Percentiles rank a stretch among this genome's conserved stretches.
Conservation (phyloP, 192 early-diverging fungal genomes). For the Chytriomyces hyalinus region DNA sequence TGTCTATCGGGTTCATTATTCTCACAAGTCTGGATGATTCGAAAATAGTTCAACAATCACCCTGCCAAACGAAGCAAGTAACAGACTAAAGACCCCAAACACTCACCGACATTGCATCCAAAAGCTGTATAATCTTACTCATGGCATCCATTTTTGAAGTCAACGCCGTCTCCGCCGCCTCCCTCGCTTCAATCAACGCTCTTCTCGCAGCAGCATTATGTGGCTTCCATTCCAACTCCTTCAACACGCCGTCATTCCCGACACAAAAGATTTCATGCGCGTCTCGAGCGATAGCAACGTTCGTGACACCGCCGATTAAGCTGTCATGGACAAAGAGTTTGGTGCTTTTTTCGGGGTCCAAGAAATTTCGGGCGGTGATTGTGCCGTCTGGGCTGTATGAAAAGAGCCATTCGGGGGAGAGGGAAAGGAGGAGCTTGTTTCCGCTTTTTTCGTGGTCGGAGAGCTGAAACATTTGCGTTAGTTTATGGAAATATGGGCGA, state of each 20-base stretch:
- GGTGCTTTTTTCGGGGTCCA: slow-evolving; percentile 55
- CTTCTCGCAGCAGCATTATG: slow-evolving; percentile 44
- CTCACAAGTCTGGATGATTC: background rate
- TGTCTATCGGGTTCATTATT: background rate
- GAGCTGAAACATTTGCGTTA: slow-evolving; percentile 31
- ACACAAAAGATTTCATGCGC: slow-evolving; percentile 41
- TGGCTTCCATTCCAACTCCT: slow-evolving; percentile 56
- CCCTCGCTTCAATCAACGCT: slow-evolving; percentile 47
- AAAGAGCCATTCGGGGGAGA: slow-evolving; percentile 52
- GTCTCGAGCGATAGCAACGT: slow-evolving; percentile 45
- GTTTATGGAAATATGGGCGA: background rate
- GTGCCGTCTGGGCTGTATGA: slow-evolving; percentile 51
- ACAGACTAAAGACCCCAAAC: background rate
- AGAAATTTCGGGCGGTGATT: slow-evolving; percentile 51
- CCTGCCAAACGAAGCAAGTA: too few relatives aligned
- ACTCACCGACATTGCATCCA: slow-evolving; percentile 9
- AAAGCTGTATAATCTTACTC: background rate
- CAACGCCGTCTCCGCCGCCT: slow-evolving; percentile 35
- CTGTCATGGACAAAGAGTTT: slow-evolving; percentile 55
- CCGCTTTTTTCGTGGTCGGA: slow-evolving; percentile 46
- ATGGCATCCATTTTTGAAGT: slow-evolving; percentile 18
- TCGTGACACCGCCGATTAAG: slow-evolving; percentile 44
- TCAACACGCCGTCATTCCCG: slow-evolving; percentile 51
- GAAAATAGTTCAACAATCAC: too few relatives aligned
- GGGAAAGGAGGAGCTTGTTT: slow-evolving; percentile 26